These are phyloP conservation scores for Fusarium decemcellulare DNA, from an alignment of 2,329 filamentous ascomycete species.

Conservation along the genomic window DNA sequence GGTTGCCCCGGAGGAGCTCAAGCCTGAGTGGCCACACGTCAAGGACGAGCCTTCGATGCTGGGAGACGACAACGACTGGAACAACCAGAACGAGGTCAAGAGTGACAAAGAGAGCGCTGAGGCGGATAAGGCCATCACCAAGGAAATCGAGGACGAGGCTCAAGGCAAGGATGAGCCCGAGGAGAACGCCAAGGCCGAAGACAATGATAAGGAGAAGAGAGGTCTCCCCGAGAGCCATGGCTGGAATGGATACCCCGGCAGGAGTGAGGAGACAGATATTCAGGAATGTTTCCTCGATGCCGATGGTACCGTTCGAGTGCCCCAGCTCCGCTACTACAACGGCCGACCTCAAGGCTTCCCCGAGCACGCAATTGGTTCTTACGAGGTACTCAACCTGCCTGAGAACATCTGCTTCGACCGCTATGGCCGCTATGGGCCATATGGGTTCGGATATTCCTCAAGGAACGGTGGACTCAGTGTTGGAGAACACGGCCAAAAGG, in stretches of 20 bases:
- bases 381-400: constrained; percentile 82
- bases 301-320: constrained; percentile 75
- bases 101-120: constrained; percentile 33
- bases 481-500: constrained; percentile 86
- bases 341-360: constrained; percentile 90
- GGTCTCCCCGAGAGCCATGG: constrained; percentile 48
- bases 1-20: constrained; percentile 74
- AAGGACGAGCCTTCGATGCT: constrained; percentile 67
- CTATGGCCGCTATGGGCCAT: constrained; percentile 89
- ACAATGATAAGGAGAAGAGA: constrained; percentile 21
- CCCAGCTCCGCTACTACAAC: constrained; percentile 79
- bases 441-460: constrained; percentile 88
- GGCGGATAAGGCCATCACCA: constrained; percentile 33
- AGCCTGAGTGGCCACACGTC: constrained; percentile 83
- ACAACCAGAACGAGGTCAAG: constrained; percentile 34
- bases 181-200: constrained; percentile 20
- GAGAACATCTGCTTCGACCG: constrained; percentile 95
- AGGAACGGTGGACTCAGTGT: constrained; percentile 85
- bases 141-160: constrained; percentile 32
- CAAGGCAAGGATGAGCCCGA: constrained; percentile 12
- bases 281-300: constrained; percentile 85
- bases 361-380: constrained; percentile 87
- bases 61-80: constrained; percentile 34
- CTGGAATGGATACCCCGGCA: constrained; percentile 53
- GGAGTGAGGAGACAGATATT: constrained; percentile 64